A percentile compares a stretch with the other conserved stretches of the same genome.
These are phyloP conservation scores for Xylaria sp. DNA, from an alignment of 2,329 filamentous ascomycete genomes.

Conservation along the genomic window DNA sequence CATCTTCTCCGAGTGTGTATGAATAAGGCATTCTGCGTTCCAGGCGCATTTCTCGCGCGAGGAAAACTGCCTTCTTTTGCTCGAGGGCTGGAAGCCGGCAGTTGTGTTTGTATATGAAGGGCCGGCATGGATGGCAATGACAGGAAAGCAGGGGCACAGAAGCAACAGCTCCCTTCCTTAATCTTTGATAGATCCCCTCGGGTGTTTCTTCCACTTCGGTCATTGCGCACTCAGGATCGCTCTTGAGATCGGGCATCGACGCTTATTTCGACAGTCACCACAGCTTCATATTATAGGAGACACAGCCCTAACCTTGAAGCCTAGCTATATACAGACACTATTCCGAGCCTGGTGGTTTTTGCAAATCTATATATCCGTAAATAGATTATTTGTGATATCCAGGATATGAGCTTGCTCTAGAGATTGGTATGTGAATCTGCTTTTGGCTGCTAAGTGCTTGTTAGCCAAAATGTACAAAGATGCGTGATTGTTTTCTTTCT, in stretches of 20 bases:
- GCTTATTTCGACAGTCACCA: constrained; percentile 44
- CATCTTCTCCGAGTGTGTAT: constrained; percentile 48
- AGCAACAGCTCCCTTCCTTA: constrained; percentile 40
- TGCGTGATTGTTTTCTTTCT: neutral
- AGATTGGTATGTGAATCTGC: neutral
- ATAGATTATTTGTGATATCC: neutral
- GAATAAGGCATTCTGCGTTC: constrained; percentile 44
- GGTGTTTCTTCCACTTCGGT: constrained; percentile 42
- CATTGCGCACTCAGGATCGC: constrained; percentile 41
- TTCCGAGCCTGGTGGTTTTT: constrained; percentile 18
- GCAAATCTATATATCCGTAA: constrained; percentile 16
- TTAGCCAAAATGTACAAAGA: neutral
- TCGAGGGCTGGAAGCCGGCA: constrained; percentile 22
- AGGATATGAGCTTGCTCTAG: neutral
- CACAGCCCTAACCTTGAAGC: constrained; percentile 41
- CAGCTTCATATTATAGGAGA: constrained; percentile 43
- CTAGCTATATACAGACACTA: constrained; percentile 45
- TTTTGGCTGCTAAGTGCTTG: neutral
- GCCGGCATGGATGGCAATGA: constrained; percentile 38
- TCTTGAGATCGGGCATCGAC: constrained; percentile 41
- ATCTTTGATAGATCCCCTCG: constrained; percentile 48
- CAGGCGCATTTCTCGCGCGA: constrained; percentile 25
- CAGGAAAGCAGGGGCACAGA: constrained; percentile 39
- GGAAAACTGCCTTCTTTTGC: constrained; percentile 12
- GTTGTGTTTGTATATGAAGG: constrained; percentile 46